Conservation (phyloP, 2,329 filamentous ascomycete species). For the Ceratocystis variospora region DNA sequence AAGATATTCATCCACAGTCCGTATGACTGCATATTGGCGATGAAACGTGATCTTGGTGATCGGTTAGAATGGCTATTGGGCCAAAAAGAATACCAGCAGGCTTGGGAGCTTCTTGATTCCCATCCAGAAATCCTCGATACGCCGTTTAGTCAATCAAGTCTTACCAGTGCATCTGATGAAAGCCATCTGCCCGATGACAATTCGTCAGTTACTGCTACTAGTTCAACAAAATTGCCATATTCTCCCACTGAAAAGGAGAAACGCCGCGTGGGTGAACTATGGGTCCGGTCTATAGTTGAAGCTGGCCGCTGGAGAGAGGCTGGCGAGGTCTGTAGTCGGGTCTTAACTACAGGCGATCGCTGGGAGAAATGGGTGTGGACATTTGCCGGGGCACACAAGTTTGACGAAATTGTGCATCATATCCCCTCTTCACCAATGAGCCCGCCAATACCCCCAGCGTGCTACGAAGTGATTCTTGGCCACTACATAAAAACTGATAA, state of each 20-base stretch:
- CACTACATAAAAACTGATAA: constrained; percentile 77
- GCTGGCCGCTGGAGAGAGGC: constrained; percentile 62
- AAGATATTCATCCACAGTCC: constrained; percentile 93
- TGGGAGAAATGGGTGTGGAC: constrained; percentile 97
- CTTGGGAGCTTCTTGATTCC: constrained; percentile 79
- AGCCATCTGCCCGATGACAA: constrained; percentile 39
- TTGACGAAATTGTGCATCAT: constrained; percentile 77
- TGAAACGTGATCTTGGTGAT: constrained; percentile 73
- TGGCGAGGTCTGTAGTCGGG: constrained; percentile 67
- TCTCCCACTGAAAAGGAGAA: constrained; percentile 66
- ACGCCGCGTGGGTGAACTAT: constrained; percentile 76
- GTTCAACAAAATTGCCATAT: constrained; percentile 38
- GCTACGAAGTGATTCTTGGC: constrained; percentile 79
- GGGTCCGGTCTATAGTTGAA: constrained; percentile 75
- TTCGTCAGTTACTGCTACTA: constrained; percentile 27
- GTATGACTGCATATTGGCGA: constrained; percentile 88
- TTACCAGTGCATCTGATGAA: constrained; percentile 37
- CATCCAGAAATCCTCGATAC: constrained; percentile 59
- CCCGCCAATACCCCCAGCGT: constrained; percentile 62
- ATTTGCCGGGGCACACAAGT: constrained; percentile 72
- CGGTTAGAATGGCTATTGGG: constrained; percentile 77
- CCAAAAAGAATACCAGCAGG: constrained; percentile 64
- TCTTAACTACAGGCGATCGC: constrained; percentile 60
- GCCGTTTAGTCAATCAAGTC: constrained; percentile 31
- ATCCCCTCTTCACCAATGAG: constrained; percentile 66